Evolutionary conservation across 2,329 filamentous ascomycete genomes (phyloP).

Genomic region (Fusarium buxicola): DNA sequence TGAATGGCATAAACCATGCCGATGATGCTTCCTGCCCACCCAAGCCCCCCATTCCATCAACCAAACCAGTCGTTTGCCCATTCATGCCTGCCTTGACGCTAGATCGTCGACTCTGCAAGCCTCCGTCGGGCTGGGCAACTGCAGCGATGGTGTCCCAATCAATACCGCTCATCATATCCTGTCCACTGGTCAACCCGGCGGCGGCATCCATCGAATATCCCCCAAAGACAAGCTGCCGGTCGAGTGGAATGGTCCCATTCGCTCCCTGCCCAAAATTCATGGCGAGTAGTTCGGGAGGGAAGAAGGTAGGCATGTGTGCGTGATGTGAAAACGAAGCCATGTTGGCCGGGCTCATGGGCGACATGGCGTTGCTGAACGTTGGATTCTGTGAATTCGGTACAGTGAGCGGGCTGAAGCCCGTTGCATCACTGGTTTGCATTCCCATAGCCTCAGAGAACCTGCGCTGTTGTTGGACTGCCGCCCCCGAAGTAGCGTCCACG

Average conservation of each 20-base stretch:
- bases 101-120: constrained; percentile 44
- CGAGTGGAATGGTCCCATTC: constrained; percentile 71
- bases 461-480: constrained; percentile 47
- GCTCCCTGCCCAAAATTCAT: constrained; percentile 63
- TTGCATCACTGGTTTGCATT: constrained; percentile 55
- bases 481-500: constrained; percentile 20
- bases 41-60: constrained; percentile 41
- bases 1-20: constrained; percentile 94
- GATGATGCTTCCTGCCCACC: constrained; percentile 64
- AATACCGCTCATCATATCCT: constrained; percentile 57
- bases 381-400: constrained; percentile 56
- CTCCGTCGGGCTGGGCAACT: constrained; percentile 44
- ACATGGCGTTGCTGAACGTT: constrained; percentile 61
- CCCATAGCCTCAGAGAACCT: constrained; percentile 57
- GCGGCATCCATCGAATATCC: constrained; percentile 70
- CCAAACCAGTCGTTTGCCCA: constrained; percentile 41
- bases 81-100: constrained; percentile 48
- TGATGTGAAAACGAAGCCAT: constrained; percentile 54
- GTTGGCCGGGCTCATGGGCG: constrained; percentile 65
- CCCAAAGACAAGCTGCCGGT: constrained; percentile 80
- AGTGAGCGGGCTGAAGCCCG: constrained; percentile 55
- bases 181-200: constrained; percentile 50
- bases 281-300: constrained; percentile 64
- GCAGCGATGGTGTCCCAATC: constrained; percentile 58
- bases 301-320: constrained; percentile 56